A percentile compares a stretch with the other conserved stretches of the same genome.
phyloP scores from a whole-genome alignment of 495 filamentous ascomycete genomes.

The Penicillium robsamsonii region DNA sequence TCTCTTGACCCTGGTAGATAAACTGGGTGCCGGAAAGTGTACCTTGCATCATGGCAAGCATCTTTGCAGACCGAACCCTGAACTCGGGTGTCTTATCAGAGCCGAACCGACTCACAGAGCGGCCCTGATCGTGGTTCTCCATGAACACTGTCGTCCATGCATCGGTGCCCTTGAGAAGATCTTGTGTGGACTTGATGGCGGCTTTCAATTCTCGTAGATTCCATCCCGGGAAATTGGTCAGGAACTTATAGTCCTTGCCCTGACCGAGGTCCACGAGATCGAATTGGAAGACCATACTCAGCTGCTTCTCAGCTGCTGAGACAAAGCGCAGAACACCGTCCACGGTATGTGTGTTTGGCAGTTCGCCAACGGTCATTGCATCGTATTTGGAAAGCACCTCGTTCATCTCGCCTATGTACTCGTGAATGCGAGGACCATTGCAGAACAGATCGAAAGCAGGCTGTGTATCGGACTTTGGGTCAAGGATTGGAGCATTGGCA shows the following conservation, averaged over 20 bases:
- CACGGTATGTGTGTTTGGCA: conserved; percentile 42
- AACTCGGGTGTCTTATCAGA: conserved; percentile 43
- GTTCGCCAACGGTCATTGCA: conserved; percentile 53
- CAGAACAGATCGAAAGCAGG: conserved; percentile 47
- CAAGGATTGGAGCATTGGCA: conserved; percentile 43
- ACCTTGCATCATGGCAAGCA: conserved; percentile 51
- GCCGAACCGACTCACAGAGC: conserved; percentile 46
- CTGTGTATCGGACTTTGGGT: conserved; percentile 40
- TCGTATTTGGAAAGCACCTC: conserved; percentile 44
- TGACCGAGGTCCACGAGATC: conserved; percentile 50
- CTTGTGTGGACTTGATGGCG: conserved; percentile 39
- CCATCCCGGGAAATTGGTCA: conserved; percentile 40
- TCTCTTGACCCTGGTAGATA: conserved; percentile 58
- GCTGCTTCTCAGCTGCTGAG: conserved; percentile 38
- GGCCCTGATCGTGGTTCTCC: conserved; percentile 44
- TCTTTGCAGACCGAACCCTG: conserved; percentile 47
- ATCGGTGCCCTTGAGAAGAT: conserved; percentile 46
- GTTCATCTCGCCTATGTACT: conserved; percentile 50
- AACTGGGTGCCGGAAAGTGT: conserved; percentile 52
- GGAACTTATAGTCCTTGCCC: conserved; percentile 35
- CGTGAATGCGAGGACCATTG: conserved; percentile 59
- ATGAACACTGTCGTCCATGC: conserved; percentile 53
- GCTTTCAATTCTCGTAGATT: conserved; percentile 40
- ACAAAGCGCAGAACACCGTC: conserved; percentile 50
- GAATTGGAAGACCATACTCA: conserved; percentile 59